Base-by-base conservation (phyloP, 345 rosid genomes). In the Pugionium dolabratum region DNA sequence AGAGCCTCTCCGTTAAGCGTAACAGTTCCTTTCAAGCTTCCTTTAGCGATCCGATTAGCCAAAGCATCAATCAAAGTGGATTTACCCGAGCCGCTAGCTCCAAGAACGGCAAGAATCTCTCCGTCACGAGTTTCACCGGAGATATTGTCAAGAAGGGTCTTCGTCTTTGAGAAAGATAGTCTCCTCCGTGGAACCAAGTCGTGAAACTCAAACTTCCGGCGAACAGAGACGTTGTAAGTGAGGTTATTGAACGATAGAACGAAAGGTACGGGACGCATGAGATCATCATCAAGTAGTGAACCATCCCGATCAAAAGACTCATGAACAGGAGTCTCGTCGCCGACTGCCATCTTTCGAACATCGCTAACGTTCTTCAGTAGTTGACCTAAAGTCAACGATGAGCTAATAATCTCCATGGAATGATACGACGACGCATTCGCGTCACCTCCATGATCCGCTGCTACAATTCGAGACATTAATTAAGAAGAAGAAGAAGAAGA, bases 41-140 rank as follows among this genome's bases (percentile, higher is more conserved):
- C 96, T 58, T 85, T 89, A 0, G 91, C 85, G 1, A 92, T 87
- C 56, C 98, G 67, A 34, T 87, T 87, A 2, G 95, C 97, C 18
- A 90, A 69, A 0, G 95, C 96, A 8, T 93, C 97, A 26, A 90
- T 79, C 2, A 90, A 64, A 0, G 97, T 94, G 4, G 97, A 94
- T 55, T 94, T 94, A 28, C 99, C 97, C 0, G 97, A 86, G 0
- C 99, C 97, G 35, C 97, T 94, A 0, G 97, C 99, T 0, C 97
- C 99, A 0, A 90, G 95, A 62, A 94, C 96, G 0, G 97, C 95
- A 2, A 94, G 65, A 28, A 90, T 84, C 82, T 94, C 97, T 0
- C 97, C 99, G 3, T 94, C 92, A 0, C 91, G 80, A 0, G 97
- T 89, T 79, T 86, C 89, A 0, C 97, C 99, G 28, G 95, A 86